Evolutionary conservation across 73 alveolate genomes (phyloP).

Genomic region (Durusdinium trenchii): DNA sequence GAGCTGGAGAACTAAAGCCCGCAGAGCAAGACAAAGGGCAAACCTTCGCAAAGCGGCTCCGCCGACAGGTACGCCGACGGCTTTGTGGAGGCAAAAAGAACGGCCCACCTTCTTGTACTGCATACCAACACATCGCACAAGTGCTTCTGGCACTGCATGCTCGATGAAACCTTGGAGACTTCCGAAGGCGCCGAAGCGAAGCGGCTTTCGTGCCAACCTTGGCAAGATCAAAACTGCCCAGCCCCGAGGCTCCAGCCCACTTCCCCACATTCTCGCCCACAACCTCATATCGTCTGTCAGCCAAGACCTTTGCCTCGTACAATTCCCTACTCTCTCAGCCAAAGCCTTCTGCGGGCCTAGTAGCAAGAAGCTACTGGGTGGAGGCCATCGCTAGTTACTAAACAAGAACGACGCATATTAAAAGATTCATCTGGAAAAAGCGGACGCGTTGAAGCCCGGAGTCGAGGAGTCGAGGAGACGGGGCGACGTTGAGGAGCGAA

Average conservation of each 20-base stretch:
- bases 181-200: neutral
- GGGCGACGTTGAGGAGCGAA: neutral
- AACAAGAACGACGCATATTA: no score
- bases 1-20: conserved; percentile 5
- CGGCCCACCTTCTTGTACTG: conserved; percentile 9
- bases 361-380: no score
- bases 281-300: neutral
- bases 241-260: neutral
- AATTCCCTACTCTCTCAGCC: no score
- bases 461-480: no score
- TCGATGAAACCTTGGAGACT: conserved; percentile 1
- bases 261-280: conserved; percentile 12
- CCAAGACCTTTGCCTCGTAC: no score
- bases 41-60: neutral
- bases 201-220: neutral
- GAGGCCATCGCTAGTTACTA: no score
- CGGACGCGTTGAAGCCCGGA: no score
- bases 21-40: neutral
- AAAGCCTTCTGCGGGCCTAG: no score
- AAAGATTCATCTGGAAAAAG: no score
- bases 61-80: neutral
- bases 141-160: neutral
- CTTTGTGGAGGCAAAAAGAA: neutral
- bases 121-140: conserved; percentile 13
- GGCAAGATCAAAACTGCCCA: neutral